These are phyloP conservation scores for Miamiensis avidus DNA, from an alignment of 169 alveolate species.

Conservation along the genomic window DNA sequence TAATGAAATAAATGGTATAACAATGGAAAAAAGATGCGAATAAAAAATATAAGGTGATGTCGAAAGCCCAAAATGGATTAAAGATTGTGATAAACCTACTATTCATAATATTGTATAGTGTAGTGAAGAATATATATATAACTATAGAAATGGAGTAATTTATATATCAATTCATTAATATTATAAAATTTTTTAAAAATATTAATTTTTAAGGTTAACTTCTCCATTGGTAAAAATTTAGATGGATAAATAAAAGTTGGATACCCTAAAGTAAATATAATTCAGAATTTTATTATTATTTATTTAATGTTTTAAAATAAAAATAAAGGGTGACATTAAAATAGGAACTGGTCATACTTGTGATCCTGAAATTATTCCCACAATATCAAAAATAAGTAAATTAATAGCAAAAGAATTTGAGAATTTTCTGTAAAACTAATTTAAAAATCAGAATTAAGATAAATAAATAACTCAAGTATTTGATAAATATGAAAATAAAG, in stretches of 20 bases:
- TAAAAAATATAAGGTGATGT: not conserved
- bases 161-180: not conserved
- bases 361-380: not conserved
- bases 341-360: not conserved
- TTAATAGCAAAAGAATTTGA: not conserved
- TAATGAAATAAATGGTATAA: no score
- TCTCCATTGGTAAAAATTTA: not conserved
- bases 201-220: not conserved
- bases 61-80: not conserved
- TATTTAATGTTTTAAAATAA: no score
- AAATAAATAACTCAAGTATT: not conserved
- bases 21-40: not conserved
- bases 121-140: not conserved
- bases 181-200: no score
- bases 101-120: not conserved
- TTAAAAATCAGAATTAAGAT: no score
- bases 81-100: not conserved
- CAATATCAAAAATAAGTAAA: not conserved
- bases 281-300: no score
- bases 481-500: not conserved
- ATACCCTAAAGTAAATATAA: not conserved
- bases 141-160: not conserved
- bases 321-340: not conserved
- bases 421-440: not conserved
- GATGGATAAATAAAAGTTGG: not conserved